Conservation (phyloP, 768 basidiomycete genomes). For the Tricholoma saponaceum region DNA sequence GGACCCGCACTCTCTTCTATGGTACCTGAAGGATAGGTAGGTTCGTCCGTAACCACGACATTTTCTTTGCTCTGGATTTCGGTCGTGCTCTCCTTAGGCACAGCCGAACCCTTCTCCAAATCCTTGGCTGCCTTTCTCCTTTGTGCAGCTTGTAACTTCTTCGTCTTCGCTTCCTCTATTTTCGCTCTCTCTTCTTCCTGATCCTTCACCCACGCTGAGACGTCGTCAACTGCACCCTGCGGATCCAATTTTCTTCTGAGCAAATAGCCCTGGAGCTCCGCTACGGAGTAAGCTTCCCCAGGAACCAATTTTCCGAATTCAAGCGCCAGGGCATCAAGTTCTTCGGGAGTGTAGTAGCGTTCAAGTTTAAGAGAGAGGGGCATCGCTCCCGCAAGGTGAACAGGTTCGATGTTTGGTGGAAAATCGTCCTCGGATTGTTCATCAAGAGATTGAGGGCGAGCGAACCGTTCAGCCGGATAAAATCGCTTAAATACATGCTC, state of each 20-base stretch:
- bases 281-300: conserved; percentile 47
- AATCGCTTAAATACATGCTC: conserved; percentile 46
- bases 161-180: too few species aligned
- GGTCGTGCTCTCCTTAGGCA: too few species aligned
- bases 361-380: neutral
- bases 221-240: conserved; percentile 22
- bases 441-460: neutral
- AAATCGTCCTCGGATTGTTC: conserved; percentile 6
- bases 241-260: conserved; percentile 40
- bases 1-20: too few species aligned
- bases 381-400: too few species aligned
- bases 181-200: too few species aligned
- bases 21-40: too few species aligned
- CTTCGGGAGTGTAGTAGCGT: neutral
- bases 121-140: too few species aligned
- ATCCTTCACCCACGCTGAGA: too few species aligned
- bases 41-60: too few species aligned
- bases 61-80: too few species aligned
- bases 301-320: conserved; percentile 41
- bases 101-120: too few species aligned
- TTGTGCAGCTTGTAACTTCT: too few species aligned
- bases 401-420: conserved; percentile 1
- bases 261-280: conserved; percentile 59
- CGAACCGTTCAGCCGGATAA: conserved; percentile 22
- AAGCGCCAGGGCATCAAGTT: neutral